phyloP scores from a whole-genome alignment of 176 grass and related monocot species.

The Carex pumila region DNA sequence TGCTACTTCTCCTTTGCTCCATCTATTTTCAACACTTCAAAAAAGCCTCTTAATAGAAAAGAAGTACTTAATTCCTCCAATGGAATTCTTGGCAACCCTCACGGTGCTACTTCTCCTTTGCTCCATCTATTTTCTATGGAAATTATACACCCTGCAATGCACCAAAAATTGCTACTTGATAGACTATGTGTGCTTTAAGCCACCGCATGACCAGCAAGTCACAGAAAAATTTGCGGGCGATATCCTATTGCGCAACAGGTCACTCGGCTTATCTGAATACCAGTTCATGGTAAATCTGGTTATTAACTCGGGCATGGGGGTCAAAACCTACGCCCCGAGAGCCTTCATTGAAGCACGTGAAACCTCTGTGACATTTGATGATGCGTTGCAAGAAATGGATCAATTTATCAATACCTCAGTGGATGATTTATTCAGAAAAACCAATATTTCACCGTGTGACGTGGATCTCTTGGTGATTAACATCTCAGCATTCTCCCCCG shows the following conservation, averaged over 20 bases:
- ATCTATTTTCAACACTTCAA: too few species aligned
- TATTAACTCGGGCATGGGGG: constrained; percentile 1
- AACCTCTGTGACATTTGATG: neutral
- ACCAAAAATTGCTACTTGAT: constrained; percentile 20
- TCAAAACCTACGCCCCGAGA: neutral
- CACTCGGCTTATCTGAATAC: constrained; percentile 5
- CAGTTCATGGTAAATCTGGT: constrained; percentile 9
- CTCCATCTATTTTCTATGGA: constrained; percentile 15
- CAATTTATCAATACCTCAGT: constrained; percentile 38
- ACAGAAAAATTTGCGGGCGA: neutral
- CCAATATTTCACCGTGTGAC: constrained; percentile 25
- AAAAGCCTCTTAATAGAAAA: neutral
- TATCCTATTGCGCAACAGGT: constrained; percentile 13
- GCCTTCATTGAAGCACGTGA: constrained; percentile 1
- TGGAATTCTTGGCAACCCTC: constrained; percentile 3
- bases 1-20: too few species aligned
- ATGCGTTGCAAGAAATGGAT: constrained; percentile 37
- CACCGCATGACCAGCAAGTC: constrained; percentile 18
- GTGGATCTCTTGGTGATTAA: constrained; percentile 59
- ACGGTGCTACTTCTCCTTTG: constrained; percentile 7
- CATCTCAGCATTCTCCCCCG: constrained; percentile 45
- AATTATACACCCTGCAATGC: neutral
- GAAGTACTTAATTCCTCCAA: neutral
- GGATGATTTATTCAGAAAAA: constrained; percentile 44
- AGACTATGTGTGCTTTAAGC: constrained; percentile 27